phyloP scores from a whole-genome alignment of 2,329 filamentous ascomycete genomes.

The Myriosclerotinia curreyana region DNA sequence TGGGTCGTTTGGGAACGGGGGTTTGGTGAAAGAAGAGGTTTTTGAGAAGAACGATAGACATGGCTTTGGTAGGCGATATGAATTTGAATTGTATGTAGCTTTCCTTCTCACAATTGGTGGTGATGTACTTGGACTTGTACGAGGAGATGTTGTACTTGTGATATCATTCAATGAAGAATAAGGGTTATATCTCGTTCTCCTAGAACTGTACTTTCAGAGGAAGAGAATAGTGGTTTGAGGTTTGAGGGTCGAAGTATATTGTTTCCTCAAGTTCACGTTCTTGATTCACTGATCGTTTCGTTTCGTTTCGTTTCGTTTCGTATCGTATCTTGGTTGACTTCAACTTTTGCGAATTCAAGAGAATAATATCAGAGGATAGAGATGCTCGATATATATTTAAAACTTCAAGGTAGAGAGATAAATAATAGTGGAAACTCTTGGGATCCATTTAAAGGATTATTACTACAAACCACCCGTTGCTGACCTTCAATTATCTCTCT shows the following conservation, averaged over 20 bases:
- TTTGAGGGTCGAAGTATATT: too few relatives aligned
- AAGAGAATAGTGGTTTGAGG: not conserved
- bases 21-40: slow-evolving; percentile 37
- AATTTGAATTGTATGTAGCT: not conserved
- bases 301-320: too few relatives aligned
- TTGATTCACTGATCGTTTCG: too few relatives aligned
- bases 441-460: not conserved
- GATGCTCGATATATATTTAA: too few relatives aligned
- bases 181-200: not conserved
- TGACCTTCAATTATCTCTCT: slow-evolving; percentile 13
- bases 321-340: too few relatives aligned
- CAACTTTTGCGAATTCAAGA: too few relatives aligned
- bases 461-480: not conserved
- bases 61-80: slow-evolving; percentile 26
- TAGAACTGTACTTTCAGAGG: slow-evolving; percentile 1
- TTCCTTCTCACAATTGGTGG: not conserved
- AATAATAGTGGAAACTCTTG: too few relatives aligned
- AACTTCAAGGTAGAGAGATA: too few relatives aligned
- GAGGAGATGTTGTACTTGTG: slow-evolving; percentile 11
- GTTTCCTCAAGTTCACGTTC: too few relatives aligned
- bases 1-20: slow-evolving; percentile 18
- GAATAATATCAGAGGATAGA: too few relatives aligned
- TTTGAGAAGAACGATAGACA: slow-evolving; percentile 38
- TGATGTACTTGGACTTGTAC: not conserved
- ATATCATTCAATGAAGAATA: not conserved